Base-by-base conservation (phyloP, 2,329 filamentous ascomycete genomes). In the Cladobotryum mycophilum region DNA sequence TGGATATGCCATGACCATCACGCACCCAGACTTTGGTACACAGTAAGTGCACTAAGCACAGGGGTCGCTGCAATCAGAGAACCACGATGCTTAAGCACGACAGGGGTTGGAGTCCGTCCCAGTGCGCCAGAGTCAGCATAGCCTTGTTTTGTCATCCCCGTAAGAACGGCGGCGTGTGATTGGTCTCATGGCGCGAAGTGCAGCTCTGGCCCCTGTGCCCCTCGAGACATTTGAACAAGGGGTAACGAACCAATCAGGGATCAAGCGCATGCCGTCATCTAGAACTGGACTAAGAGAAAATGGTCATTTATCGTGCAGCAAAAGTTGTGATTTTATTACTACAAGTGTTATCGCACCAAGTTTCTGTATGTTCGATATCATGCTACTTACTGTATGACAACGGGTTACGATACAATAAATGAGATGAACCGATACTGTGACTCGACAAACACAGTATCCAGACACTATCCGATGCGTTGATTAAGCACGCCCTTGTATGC, bases 241-340 rank as follows among this genome's bases (percentile, higher is more conserved):
- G 47, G 36, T 18, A 41, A 33, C 40, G 33, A 41, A 30, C 47
- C 51, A 53, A 53, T 53, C 43, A 53, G 51, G 33, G 41, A 42
- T 25, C 3, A 41, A 22, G 41, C 51, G 51, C 46, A 49, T 45
- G 42, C 37, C 30, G 25, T n/a, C 36, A 30, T 25, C 34, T 38
- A 9, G 36, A 38, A n/a, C 12, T 30, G 25, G 25, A 30, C 25
- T 11, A 30, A 8, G 25, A 11, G 9, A 11, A 30, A 30, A 11
- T 11, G 8, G 2, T 7, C 25, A 30, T 30, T 30, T 7, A 30
- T 30, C 9, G 8, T 30, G 25, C 9, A 30, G 36, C 36, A n/a
- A 7, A 17, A n/a, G n/a, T n/a, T n/a, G n/a, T n/a, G n/a, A n/a
- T 15, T 43, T 18, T 45, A 4, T n/a, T 44, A 6, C 12, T 45